Base-by-base conservation (phyloP, 164 flowering plant species). In the Magnolia kwangsiensis region DNA sequence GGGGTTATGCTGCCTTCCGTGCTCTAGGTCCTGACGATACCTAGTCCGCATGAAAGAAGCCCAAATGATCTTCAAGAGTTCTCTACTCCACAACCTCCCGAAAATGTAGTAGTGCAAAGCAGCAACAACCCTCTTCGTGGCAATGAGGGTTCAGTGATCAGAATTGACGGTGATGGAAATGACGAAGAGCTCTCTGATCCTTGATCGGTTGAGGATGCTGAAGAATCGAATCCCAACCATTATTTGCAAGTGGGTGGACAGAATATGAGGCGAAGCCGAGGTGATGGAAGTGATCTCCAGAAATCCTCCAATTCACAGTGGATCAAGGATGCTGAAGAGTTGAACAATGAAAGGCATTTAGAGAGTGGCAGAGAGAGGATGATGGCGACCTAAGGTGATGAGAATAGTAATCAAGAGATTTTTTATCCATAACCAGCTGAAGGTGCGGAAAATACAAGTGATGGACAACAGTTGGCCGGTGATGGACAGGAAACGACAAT, bases 151-250 rank as follows among this genome's bases (percentile, higher is more conserved):
- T 6, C 63, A 20, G 63, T 72, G 59, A 51, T 10, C 58, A 31
- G 75, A 73, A 72, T 27, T 73, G 55, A 69, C 63, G 75, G 63
- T 19, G 67, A 71, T 10, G 50, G 19, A 67, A 29, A 80, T 75
- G 5, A 29, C 65, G 64, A 27, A n/a, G 8, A 14, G 19, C 37
- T 50, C 19, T 31, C 73, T 72, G 69, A 66, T 51, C 74, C 3
- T 67, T 49, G 49, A 72, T 45, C 69, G 63, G 27, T 61, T 63
- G 75, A 72, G 69, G 77, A 31, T 29, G 65, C 59, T 10, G 71
- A 69, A 75, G 67, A 19, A 50, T 74, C 72, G 72, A 24, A 31
- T 2, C 16, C 58, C 16, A 74, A 29, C 63, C 72, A 63, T 59
- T 19, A 61, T n/a, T 50, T 24, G 19, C 68, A 67, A 50, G 80